Evolutionary conservation across 306 rosid species (phyloP).

Genomic region (Parietaria judaica): DNA sequence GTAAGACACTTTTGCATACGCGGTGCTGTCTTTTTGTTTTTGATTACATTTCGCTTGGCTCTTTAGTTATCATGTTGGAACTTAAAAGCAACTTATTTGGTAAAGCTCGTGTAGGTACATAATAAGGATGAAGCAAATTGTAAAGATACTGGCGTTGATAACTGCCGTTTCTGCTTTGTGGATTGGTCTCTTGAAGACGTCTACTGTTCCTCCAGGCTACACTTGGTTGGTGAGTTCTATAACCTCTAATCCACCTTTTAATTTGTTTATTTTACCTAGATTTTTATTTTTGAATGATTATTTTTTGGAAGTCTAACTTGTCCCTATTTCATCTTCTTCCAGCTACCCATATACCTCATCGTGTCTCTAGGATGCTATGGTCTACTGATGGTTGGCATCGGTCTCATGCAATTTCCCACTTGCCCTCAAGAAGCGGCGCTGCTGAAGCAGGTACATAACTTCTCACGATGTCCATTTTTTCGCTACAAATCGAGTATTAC

Average conservation of each 20-base stretch:
- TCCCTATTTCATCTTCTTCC: slow-evolving; percentile 21
- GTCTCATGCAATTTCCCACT: slow-evolving; percentile 76
- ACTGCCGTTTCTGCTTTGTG: slow-evolving; percentile 57
- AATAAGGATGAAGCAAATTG: slow-evolving; percentile 64
- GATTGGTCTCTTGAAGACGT: slow-evolving; percentile 62
- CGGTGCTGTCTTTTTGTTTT: too few species aligned
- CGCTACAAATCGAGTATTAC: neutral
- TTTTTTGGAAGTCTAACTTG: slow-evolving; percentile 18
- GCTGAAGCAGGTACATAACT: slow-evolving; percentile 51
- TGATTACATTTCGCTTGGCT: too few species aligned
- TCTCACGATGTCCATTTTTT: neutral
- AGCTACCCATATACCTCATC: slow-evolving; percentile 73
- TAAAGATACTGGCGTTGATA: slow-evolving; percentile 56
- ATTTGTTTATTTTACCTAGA: slow-evolving; percentile 2
- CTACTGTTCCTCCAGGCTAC: slow-evolving; percentile 41
- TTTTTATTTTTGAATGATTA: neutral
- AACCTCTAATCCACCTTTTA: neutral
- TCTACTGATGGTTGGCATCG: slow-evolving; percentile 84
- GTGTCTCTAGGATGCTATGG: slow-evolving; percentile 91
- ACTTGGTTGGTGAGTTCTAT: slow-evolving; percentile 73
- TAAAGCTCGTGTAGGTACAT: slow-evolving; percentile 1
- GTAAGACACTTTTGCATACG: too few species aligned
- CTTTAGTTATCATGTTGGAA: too few species aligned
- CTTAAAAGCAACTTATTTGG: neutral
- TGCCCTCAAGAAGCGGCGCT: slow-evolving; percentile 73